Evolutionary conservation across 2,329 filamentous ascomycete genomes (phyloP), one percentile per base, ranked within the genome.

Genomic region (Nemania sp.): DNA sequence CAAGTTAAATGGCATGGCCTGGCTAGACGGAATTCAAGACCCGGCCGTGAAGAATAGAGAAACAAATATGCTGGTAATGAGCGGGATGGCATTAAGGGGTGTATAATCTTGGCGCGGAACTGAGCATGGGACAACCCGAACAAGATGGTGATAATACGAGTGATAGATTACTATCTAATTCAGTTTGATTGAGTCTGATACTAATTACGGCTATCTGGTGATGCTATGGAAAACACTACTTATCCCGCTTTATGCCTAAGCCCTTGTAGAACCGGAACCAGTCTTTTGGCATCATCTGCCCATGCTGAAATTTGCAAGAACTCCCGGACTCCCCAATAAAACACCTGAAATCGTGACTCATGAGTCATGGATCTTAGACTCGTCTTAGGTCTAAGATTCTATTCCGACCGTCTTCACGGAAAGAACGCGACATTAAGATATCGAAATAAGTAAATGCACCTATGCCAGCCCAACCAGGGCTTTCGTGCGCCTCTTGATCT

Each of bases 11-110:
- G 77, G 80, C 6, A 68, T 83, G n/a, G 72, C 75, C 41, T 79
- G 77, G 61, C 64, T 83, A 2, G 75, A 80, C 39, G 70, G 71
- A 15, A 70, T 77, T 7, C 72, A 72, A 56, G 74, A 80, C 49
- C 71, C 76, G 20, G 60, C 64, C 17, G 66, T 72, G 57, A 78
- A 75, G 64, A 74, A 70, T 51, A 75, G 69, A 53, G 81, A 88
- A 64, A 75, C 89, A 37, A 90, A 95, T 67, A 77, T 81, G 48
- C 77, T 89, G 36, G 77, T 93, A 5, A 64, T 96, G 49, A 86
- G 89, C 1, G 81, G 83, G 14, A 95, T 97, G 82, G 90, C 91
- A 1, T 70, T 94, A 61, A 83, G 89, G 60, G 88, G 88, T 55
- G 72, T 80, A 57, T 70, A 23, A 33, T 23, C 9, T 23, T 9